Conservation (phyloP, 108 stramenopile genomes). For the Chaetoceros tenuissimus region DNA sequence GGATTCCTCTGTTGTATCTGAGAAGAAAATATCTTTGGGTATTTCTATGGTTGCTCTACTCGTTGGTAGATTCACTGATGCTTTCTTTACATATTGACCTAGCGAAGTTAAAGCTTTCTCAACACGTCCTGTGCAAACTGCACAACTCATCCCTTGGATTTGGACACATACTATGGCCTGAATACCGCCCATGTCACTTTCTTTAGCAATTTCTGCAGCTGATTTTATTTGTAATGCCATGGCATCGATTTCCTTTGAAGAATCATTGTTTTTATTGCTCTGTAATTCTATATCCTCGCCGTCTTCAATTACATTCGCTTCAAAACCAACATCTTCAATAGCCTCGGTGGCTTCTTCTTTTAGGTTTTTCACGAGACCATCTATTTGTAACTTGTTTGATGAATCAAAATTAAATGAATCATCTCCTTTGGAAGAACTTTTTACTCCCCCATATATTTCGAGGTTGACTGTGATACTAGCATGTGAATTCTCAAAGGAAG, state of each 20-base stretch:
- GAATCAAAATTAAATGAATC: background rate
- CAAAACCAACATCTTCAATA: conserved; percentile 55
- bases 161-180: conserved; percentile 24
- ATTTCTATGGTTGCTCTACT: conserved; percentile 24
- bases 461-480: conserved; percentile 2
- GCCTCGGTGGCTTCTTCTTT: conserved; percentile 31
- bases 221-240: background rate
- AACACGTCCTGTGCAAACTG: conserved; percentile 59
- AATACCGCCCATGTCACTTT: background rate
- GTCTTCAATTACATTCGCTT: conserved; percentile 23
- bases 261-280: background rate
- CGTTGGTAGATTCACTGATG: conserved; percentile 39
- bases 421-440: background rate
- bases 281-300: conserved; percentile 19
- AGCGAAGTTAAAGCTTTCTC: conserved; percentile 24
- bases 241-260: background rate
- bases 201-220: background rate
- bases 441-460: background rate
- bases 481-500: conserved; percentile 6
- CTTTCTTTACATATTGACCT: conserved; percentile 14
- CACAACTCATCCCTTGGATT: conserved; percentile 60
- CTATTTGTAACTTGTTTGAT: background rate
- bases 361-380: conserved; percentile 3
- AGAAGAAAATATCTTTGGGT: conserved; percentile 10
- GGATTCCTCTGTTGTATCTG: background rate